A percentile compares a stretch with the other conserved stretches of the same genome.
Conservation (phyloP, 2,329 filamentous ascomycete genomes). For the Cercospora beticola region DNA sequence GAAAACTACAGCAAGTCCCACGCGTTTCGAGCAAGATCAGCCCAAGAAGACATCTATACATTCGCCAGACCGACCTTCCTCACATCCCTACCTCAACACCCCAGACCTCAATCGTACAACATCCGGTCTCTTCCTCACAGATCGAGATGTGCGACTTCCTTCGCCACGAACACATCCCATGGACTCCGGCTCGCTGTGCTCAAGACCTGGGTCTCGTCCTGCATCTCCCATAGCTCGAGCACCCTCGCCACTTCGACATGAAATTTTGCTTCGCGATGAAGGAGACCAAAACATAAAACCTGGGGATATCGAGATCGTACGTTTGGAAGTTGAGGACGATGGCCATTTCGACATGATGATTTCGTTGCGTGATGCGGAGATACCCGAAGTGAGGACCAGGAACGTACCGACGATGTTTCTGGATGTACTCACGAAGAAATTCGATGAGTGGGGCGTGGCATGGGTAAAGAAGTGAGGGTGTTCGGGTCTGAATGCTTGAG, state of each 20-base stretch:
- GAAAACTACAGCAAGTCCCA: background rate
- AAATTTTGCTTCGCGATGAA: background rate
- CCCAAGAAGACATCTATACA: background rate
- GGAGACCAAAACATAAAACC: background rate
- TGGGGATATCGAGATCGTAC: background rate
- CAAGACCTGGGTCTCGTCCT: background rate
- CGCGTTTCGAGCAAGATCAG: background rate
- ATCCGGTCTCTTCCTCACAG: background rate
- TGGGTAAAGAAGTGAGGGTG: background rate
- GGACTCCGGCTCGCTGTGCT: background rate
- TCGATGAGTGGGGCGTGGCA: background rate
- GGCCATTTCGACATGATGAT: background rate
- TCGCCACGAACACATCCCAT: background rate
- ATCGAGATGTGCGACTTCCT: background rate
- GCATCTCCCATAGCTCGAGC: background rate
- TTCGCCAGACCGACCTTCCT: background rate
- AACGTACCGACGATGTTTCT: conserved; percentile 1
- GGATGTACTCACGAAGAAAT: background rate
- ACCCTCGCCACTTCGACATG: background rate
- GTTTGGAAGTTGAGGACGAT: background rate
- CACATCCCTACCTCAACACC: background rate
- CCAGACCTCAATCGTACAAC: background rate
- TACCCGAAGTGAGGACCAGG: background rate
- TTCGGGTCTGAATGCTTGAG: background rate
- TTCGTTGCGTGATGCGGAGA: background rate